A percentile compares a stretch with the other conserved stretches of the same genome.
phyloP scores from a whole-genome alignment of 2,329 filamentous ascomycete species.

The Neurospora sp. region DNA sequence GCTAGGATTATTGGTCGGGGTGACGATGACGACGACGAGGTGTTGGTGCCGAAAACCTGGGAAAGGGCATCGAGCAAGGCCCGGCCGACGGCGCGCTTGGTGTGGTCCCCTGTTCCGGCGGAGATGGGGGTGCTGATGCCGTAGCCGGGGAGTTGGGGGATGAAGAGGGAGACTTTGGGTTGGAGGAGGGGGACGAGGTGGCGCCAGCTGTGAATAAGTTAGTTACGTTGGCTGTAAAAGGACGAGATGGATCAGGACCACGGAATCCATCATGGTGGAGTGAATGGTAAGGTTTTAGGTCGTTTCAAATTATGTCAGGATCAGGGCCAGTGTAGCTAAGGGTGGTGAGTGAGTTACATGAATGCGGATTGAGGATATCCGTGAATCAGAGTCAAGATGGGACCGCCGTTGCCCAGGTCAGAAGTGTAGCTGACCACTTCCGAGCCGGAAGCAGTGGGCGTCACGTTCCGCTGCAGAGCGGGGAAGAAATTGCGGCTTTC shows the following conservation, averaged over 20 bases:
- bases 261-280: neutral
- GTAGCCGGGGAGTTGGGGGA: constrained; percentile 38
- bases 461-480: constrained; percentile 11
- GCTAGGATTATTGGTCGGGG: constrained; percentile 31
- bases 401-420: constrained; percentile 14
- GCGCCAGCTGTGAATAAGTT: constrained; percentile 13
- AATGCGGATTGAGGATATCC: constrained; percentile 34
- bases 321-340: neutral
- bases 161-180: constrained; percentile 31
- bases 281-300: neutral
- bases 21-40: constrained; percentile 2
- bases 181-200: constrained; percentile 29
- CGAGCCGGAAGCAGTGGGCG: constrained; percentile 15
- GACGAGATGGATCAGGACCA: too few species aligned
- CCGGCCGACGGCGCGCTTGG: constrained; percentile 30
- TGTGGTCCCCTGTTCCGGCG: constrained; percentile 13
- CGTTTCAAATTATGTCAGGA: neutral
- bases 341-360: constrained; percentile 4
- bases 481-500: constrained; percentile 15
- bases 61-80: constrained; percentile 31
- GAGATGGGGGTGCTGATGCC: constrained; percentile 28
- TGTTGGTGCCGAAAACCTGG: constrained; percentile 19
- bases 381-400: constrained; percentile 32
- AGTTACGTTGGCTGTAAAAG: neutral
- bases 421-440: constrained; percentile 16